phyloP scores from a whole-genome alignment of 2,329 filamentous ascomycete species.

The Knufia fluminis region DNA sequence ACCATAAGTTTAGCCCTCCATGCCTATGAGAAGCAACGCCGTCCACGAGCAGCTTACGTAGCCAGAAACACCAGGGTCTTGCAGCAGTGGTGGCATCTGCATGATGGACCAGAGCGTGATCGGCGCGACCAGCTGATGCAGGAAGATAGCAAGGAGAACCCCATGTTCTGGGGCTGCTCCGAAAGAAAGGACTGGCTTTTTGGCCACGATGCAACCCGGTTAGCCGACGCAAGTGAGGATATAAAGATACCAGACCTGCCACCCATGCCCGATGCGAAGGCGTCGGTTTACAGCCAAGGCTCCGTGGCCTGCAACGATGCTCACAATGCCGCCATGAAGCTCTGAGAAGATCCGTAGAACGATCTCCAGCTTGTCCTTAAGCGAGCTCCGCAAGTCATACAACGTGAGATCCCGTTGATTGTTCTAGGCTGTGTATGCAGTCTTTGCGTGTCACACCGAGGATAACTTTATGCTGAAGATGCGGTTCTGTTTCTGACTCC shows the following conservation, averaged over 20 bases:
- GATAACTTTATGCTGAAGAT: no score
- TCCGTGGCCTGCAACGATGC: no score
- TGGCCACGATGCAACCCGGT: conserved; percentile 17
- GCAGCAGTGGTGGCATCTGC: conserved; percentile 27
- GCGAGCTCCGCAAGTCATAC: no score
- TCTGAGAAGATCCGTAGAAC: no score
- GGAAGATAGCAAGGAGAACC: conserved; percentile 21
- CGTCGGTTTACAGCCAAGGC: conserved; percentile 10
- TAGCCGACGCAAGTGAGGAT: conserved; percentile 6
- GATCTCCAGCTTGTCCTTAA: no score
- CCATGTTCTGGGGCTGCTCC: conserved; percentile 26
- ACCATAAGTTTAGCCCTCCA: conserved; percentile 11
- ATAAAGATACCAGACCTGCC: conserved; percentile 12
- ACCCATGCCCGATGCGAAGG: conserved; percentile 8
- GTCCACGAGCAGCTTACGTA: conserved; percentile 21
- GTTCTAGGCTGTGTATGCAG: no score
- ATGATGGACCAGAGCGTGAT: conserved; percentile 24
- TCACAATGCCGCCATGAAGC: no score
- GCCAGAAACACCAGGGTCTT: conserved; percentile 26
- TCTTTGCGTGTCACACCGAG: no score
- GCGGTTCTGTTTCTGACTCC: no score
- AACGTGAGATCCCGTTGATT: no score
- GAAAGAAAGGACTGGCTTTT: conserved; percentile 26
- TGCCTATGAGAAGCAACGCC: conserved; percentile 38
- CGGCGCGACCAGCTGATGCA: conserved; percentile 24